Percentiles rank a stretch among this genome's conserved stretches.
Evolutionary conservation across 2,329 filamentous ascomycete genomes (phyloP).

Genomic region (Pseudogymnoascus verrucosus): DNA sequence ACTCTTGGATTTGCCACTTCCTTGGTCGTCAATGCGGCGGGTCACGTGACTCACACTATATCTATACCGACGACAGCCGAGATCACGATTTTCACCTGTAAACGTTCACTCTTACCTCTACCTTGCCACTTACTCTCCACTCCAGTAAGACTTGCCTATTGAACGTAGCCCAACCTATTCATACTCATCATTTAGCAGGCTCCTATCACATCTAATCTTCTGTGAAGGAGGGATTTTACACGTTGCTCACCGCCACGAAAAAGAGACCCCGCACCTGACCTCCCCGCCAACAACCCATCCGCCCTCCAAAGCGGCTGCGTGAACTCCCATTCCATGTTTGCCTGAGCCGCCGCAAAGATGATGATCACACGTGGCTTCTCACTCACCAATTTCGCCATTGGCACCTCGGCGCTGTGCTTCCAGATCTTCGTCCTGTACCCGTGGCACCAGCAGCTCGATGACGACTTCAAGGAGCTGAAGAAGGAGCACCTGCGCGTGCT

Average conservation of each 20-base stretch:
- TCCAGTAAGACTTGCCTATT: background rate
- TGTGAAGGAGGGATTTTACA: background rate
- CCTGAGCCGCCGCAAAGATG: slow-evolving; percentile 25
- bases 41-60: background rate
- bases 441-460: slow-evolving; percentile 45
- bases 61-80: background rate
- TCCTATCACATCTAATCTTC: background rate
- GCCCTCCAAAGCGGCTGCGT: background rate
- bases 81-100: slow-evolving; percentile 2
- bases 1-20: background rate
- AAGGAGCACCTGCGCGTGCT: slow-evolving; percentile 31
- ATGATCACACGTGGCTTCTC: slow-evolving; percentile 42
- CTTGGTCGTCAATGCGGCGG: background rate
- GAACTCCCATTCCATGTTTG: slow-evolving; percentile 3
- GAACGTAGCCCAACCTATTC: background rate
- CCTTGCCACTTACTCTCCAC: background rate
- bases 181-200: background rate
- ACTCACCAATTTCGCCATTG: slow-evolving; percentile 46
- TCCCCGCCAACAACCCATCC: background rate
- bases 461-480: slow-evolving; percentile 41
- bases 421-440: slow-evolving; percentile 49
- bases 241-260: background rate
- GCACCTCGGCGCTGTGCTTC: slow-evolving; percentile 42
- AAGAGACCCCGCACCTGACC: background rate
- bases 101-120: background rate